These are phyloP conservation scores for Microstegium vimineum DNA, from an alignment of 176 grass and related monocot genomes.

Conservation along the genomic window DNA sequence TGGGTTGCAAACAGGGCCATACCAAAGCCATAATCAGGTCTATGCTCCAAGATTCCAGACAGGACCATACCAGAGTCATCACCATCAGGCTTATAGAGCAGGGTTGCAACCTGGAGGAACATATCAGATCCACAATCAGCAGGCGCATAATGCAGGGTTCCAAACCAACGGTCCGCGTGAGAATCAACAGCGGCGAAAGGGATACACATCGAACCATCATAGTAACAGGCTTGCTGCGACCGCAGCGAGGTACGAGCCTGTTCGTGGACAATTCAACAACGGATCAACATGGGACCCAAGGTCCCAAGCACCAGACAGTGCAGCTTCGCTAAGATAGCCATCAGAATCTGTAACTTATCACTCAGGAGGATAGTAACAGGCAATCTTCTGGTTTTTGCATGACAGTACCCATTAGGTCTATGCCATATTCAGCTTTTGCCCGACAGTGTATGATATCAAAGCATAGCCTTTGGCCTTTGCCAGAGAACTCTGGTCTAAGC, in stretches of 20 bases:
- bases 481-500: not conserved
- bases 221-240: not conserved
- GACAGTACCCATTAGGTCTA: not conserved
- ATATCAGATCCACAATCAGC: constrained; percentile 11
- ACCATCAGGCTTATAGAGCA: not conserved
- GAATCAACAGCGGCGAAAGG: constrained; percentile 15
- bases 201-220: not conserved
- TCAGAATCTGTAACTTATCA: not conserved
- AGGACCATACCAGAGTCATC: not conserved
- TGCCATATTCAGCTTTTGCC: not conserved
- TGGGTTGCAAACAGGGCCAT: not conserved
- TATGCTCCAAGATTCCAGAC: not conserved
- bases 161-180: not conserved
- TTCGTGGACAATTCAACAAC: constrained; percentile 1
- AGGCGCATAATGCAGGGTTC: not conserved
- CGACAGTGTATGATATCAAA: not conserved
- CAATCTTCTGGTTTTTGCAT: not conserved
- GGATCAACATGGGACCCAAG: not conserved
- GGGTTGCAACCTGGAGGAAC: not conserved
- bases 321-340: constrained; percentile 4
- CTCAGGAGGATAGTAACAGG: not conserved
- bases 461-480: not conserved
- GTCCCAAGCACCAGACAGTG: constrained; percentile 13
- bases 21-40: not conserved
- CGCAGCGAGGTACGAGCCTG: constrained; percentile 7